Evolutionary conservation across 768 basidiomycete genomes (phyloP), one percentile per base, ranked within the genome.

Genomic region (Hortiboletus campestris): DNA sequence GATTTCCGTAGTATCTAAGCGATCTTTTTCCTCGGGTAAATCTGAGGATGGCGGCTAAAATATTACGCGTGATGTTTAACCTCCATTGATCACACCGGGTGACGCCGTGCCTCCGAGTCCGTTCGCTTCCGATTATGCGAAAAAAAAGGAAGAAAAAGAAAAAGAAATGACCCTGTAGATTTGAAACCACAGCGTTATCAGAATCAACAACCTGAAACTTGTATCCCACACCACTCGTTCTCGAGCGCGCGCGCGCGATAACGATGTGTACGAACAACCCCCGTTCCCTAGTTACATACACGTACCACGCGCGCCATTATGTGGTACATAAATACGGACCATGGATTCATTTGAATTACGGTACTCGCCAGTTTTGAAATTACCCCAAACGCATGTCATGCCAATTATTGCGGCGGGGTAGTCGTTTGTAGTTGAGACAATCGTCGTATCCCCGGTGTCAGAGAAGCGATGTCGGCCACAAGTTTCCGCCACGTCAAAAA

Each of bases 101-200:
- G 11, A 36, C 16, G 17, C 34, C 35, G n/a, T 29, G 35, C 48
- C 41, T 44, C 58, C n/a, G n/a, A n/a, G n/a, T n/a, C n/a, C 59
- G 63, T 55, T 62, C 66, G 63, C 63, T 62, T 65, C 65, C 66
- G 65, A 29, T n/a, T 38, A 51, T 50, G 57, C 44, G 57, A 48
- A 41, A 20, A 45, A 56, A 47, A 57, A 49, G 54, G 49, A 25
- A n/a, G 45, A 47, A 56, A 48, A 59, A 49, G 54, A 51, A 22
- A 49, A 47, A 53, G 34, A 25, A 38, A n/a, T 45, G 42, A 39
- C 49, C 60, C 56, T 65, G 56, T n/a, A 34, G 40, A 58, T 29
- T 48, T 55, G 64, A 65, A 65, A 66, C 64, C 31, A 38, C 45
- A 38, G 22, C 29, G 42, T 54, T 46, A 58, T 43, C 41, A 29